Evolutionary conservation across 768 basidiomycete genomes (phyloP), one percentile per base, ranked within the genome.

Genomic region (Boletellus ananiceps): DNA sequence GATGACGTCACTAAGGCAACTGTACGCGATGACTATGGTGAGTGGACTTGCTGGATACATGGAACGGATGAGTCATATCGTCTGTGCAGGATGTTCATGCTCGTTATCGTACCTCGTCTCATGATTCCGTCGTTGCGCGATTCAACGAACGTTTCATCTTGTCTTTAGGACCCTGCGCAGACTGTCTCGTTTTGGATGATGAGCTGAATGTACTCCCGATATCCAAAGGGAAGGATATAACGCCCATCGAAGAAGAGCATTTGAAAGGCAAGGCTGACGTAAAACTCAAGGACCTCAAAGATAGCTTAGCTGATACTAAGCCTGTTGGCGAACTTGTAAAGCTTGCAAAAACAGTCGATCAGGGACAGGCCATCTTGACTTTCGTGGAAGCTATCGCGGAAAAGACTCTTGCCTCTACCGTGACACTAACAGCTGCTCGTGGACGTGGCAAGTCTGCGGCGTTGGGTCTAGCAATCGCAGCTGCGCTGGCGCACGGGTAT

Each of bases 91-190:
- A 99, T 62, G 94, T 98, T 5, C 96, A 99, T 68, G 74, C 89
- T 1, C 82, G 96, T 31, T 99, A 98, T 65, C 78, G 95, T 23
- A 97, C 96, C 0, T 86, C 90, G 12, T 84, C 91, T 2, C 91
- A 94, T 60, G 88, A 90, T 61, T 77, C 85, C 6, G 87, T 94
- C 27, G 75, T 84, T n/a, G 91, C 96, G 0, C 83, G 96, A 23
- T 99, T 99, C 74, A 99, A 99, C 69, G 96, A 99, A 66, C 88
- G 96, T 11, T 99, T 99, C 70, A 97, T 99, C 60, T 80, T 99
- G 15, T 99, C 96, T 16, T 82, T 99, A 16, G 93, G 93, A 19
- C 88, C 91, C 15, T 97, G 92, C 62, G 76, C 84, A 8, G 91
- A 95, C 63, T 97, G 95, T 60, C 76, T 99, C 1, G 84, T 98